Percentiles rank a stretch among this genome's conserved stretches.
Evolutionary conservation across 306 rosid species (phyloP).

Genomic region (Cucurbita ficifolia): DNA sequence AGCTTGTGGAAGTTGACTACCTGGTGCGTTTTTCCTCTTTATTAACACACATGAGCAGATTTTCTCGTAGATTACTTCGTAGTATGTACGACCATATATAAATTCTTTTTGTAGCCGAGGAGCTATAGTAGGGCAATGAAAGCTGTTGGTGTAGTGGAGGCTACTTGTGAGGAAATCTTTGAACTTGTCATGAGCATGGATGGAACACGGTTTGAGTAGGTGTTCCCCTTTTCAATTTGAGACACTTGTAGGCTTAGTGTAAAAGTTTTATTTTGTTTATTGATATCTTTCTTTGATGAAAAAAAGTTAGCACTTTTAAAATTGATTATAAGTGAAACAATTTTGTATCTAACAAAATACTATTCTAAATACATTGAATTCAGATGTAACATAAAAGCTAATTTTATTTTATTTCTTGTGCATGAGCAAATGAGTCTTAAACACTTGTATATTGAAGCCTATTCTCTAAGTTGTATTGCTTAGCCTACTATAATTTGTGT

Average conservation of each 20-base stretch:
- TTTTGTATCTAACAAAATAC: background rate
- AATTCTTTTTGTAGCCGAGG: constrained; percentile 73
- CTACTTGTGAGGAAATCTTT: constrained; percentile 86
- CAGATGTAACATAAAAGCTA: background rate
- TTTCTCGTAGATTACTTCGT: constrained; percentile 11
- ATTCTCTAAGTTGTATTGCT: background rate
- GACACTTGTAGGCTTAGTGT: constrained; percentile 1
- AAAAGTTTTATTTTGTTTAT: background rate
- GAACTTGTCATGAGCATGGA: constrained; percentile 99
- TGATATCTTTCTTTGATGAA: background rate
- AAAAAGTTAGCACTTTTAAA: background rate
- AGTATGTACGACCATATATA: constrained; percentile 13
- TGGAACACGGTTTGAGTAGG: constrained; percentile 99
- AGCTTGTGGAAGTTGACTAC: constrained; percentile 93
- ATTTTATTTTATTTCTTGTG: background rate
- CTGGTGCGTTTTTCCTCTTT: constrained; percentile 46
- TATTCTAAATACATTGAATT: background rate
- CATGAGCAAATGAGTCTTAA: background rate
- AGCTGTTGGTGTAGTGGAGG: constrained; percentile 99
- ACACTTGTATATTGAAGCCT: background rate
- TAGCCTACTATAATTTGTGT: background rate
- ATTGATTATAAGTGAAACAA: background rate
- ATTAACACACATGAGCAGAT: constrained; percentile 8
- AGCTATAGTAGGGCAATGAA: constrained; percentile 98
- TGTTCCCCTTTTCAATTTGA: constrained; percentile 31